Conservation (phyloP, 83 land plant species). For the Picea mariana region DNA sequence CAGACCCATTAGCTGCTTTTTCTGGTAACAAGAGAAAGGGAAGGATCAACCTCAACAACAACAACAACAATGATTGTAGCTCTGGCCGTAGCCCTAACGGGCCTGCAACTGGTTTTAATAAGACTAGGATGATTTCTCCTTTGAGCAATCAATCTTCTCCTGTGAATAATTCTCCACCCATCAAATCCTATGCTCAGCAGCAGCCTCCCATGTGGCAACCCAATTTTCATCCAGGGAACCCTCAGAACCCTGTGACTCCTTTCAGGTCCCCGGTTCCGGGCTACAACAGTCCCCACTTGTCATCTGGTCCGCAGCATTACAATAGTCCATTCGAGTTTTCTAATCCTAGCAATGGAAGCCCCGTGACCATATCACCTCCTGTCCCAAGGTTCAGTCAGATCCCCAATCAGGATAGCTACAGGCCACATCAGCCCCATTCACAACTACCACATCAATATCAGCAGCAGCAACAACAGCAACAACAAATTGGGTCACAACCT, state of each 20-base stretch:
- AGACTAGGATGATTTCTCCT: background rate
- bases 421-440: conserved; percentile 8
- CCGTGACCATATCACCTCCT: background rate
- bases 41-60: conserved; percentile 2
- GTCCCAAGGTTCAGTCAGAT: background rate
- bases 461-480: background rate
- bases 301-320: conserved; percentile 5
- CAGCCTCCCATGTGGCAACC: too few species aligned
- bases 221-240: background rate
- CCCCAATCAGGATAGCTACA: conserved; percentile 4
- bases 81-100: background rate
- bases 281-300: background rate
- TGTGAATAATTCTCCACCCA: background rate
- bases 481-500: conserved; percentile 9
- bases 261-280: conserved; percentile 4
- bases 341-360: conserved; percentile 5
- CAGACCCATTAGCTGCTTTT: conserved; percentile 51
- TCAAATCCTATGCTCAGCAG: background rate
- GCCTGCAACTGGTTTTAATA: background rate
- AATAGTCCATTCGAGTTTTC: background rate
- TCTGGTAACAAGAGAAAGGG: conserved; percentile 23
- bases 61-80: background rate
- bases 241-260: background rate
- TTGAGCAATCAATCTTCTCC: conserved; percentile 1
- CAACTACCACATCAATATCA: conserved; percentile 10